These are phyloP conservation scores for Kodamaea sagamina DNA, from an alignment of 805 yeast genomes.

Conservation along the genomic window DNA sequence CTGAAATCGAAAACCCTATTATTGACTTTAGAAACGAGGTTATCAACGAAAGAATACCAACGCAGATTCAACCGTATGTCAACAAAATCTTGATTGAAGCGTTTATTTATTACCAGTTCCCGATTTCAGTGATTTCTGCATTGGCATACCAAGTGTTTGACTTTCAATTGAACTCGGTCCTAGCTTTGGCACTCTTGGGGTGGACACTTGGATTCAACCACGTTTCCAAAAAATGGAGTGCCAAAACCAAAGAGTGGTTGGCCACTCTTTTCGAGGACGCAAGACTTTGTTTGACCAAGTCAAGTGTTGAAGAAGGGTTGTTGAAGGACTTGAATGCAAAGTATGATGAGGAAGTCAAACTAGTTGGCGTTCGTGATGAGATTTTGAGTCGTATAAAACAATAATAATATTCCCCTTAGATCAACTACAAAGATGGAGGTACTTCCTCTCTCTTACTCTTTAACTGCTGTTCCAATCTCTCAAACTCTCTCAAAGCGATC, in stretches of 20 bases:
- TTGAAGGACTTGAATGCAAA: constrained; percentile 32
- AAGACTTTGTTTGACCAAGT: constrained; percentile 33
- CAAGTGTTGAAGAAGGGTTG: constrained; percentile 41
- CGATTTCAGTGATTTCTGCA: constrained; percentile 33
- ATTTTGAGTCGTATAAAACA: constrained; percentile 3
- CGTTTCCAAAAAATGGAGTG: constrained; percentile 40
- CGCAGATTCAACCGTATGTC: constrained; percentile 42
- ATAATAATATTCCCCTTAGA: too few relatives aligned
- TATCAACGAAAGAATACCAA: constrained; percentile 28
- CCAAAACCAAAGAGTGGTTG: constrained; percentile 32
- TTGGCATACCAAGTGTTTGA: constrained; percentile 37
- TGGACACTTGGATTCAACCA: constrained; percentile 44
- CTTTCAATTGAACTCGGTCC: constrained; percentile 31
- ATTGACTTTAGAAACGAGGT: constrained; percentile 20
- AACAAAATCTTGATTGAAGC: constrained; percentile 30
- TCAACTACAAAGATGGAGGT: constrained; percentile 29
- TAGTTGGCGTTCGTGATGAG: constrained; percentile 8
- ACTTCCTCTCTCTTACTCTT: constrained; percentile 21
- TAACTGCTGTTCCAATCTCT: constrained; percentile 66
- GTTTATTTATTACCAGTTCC: constrained; percentile 40
- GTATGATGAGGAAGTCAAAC: constrained; percentile 23
- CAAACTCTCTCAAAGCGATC: constrained; percentile 79
- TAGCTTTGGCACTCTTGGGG: constrained; percentile 40
- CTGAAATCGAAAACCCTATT: constrained; percentile 10
- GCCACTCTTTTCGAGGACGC: constrained; percentile 35